Conservation (phyloP, 495 filamentous ascomycete species). For the Cryomyces minteri region DNA sequence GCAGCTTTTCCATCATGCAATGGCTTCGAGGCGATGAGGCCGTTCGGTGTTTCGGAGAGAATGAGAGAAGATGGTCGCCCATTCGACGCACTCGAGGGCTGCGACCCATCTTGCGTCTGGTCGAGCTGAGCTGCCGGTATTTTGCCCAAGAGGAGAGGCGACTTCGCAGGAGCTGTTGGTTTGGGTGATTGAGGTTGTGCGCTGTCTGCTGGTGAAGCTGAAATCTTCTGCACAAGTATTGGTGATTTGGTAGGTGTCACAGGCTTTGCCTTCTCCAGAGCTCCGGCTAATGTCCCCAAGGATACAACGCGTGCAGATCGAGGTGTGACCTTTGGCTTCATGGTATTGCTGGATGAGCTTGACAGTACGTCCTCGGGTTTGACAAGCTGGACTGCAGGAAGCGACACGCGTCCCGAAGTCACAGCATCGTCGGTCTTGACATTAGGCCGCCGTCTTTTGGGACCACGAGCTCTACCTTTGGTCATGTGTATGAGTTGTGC, state of each 20-base stretch:
- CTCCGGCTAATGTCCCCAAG: slow-evolving; percentile 7
- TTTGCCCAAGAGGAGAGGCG: too few species aligned
- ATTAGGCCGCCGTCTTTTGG: slow-evolving; percentile 64
- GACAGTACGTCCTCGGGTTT: slow-evolving; percentile 1
- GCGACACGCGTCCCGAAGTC: not conserved
- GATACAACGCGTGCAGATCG: not conserved
- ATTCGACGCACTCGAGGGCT: not conserved
- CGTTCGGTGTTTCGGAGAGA: not conserved
- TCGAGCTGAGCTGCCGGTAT: not conserved
- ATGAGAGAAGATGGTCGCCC: not conserved
- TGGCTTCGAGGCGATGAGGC: not conserved
- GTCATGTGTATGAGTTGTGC: slow-evolving; percentile 71
- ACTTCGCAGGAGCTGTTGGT: too few species aligned
- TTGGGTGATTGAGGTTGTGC: slow-evolving; percentile 7
- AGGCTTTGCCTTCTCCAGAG: slow-evolving; percentile 11
- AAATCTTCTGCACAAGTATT: slow-evolving; percentile 5
- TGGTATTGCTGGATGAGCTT: not conserved
- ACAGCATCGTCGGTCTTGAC: not conserved
- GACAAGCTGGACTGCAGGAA: not conserved
- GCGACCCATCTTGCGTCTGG: not conserved
- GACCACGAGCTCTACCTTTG: slow-evolving; percentile 70
- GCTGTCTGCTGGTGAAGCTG: not conserved
- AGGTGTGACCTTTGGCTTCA: not conserved
- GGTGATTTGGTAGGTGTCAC: slow-evolving; percentile 12
- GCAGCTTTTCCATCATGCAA: not conserved